Conservation (phyloP, 495 filamentous ascomycete genomes). For the Physcia stellaris region DNA sequence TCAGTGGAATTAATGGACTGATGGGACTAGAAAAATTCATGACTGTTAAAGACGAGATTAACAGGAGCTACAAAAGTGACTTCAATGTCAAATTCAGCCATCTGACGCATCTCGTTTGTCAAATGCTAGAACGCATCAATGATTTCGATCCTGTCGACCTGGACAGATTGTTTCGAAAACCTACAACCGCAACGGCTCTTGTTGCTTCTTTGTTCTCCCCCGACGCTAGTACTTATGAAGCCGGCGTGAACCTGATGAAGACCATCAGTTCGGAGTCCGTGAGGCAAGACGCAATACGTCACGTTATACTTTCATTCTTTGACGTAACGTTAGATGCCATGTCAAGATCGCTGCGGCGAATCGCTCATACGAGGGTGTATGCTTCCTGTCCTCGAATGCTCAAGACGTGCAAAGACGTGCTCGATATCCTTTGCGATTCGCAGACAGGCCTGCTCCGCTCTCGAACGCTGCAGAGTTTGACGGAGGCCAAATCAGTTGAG, state of each 20-base stretch:
- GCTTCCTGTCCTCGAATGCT: conserved; percentile 55
- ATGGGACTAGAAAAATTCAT: conserved; percentile 61
- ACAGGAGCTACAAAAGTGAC: conserved; percentile 38
- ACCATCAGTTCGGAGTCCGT: conserved; percentile 54
- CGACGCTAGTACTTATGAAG: conserved; percentile 56
- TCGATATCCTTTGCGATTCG: conserved; percentile 71
- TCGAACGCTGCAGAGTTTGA: conserved; percentile 38
- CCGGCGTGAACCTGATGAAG: conserved; percentile 68
- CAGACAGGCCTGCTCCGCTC: conserved; percentile 67
- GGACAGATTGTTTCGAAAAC: conserved; percentile 46
- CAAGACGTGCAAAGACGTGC: conserved; percentile 58
- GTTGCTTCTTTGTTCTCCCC: conserved; percentile 56
- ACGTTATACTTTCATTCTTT: conserved; percentile 51
- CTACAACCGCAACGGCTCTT: conserved; percentile 49
- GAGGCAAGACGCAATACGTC: conserved; percentile 60
- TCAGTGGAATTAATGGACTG: conserved; percentile 56
- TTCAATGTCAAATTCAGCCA: conserved; percentile 66
- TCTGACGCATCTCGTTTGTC: conserved; percentile 52
- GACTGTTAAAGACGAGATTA: conserved; percentile 30
- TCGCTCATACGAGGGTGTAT: conserved; percentile 46
- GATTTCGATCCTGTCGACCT: conserved; percentile 57
- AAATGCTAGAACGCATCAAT: conserved; percentile 59
- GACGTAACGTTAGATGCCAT: conserved; percentile 44
- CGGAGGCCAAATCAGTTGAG: conserved; percentile 48
- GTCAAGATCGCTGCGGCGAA: conserved; percentile 44